A percentile compares a stretch with the other conserved stretches of the same genome.
phyloP scores from a whole-genome alignment of 768 basidiomycete species.

The Hortiboletus flavorubellus region DNA sequence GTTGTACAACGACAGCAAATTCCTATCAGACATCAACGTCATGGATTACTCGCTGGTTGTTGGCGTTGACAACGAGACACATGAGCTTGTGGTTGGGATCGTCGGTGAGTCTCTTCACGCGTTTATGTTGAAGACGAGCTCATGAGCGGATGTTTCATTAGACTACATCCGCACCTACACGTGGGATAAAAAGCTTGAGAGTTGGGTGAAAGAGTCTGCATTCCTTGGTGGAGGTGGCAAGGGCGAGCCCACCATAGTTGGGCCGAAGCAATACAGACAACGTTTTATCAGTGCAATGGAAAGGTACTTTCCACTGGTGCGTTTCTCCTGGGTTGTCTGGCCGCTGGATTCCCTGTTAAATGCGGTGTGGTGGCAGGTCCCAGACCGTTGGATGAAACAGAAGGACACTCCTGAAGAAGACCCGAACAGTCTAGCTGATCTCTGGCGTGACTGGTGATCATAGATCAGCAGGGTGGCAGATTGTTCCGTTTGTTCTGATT shows the following conservation, averaged over 20 bases:
- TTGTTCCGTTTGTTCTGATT: background rate
- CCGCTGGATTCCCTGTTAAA: background rate
- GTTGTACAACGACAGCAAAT: constrained; percentile 92
- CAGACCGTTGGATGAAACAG: constrained; percentile 91
- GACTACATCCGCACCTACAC: constrained; percentile 96
- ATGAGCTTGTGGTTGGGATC: constrained; percentile 94
- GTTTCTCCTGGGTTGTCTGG: constrained; percentile 17
- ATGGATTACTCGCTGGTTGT: constrained; percentile 98
- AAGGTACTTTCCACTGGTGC: constrained; percentile 80
- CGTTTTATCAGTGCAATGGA: constrained; percentile 88
- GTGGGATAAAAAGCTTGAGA: constrained; percentile 98
- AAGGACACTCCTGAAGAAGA: constrained; percentile 78
- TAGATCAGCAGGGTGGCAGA: background rate
- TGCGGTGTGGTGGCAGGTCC: constrained; percentile 47
- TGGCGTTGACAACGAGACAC: constrained; percentile 85
- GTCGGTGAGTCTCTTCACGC: constrained; percentile 62
- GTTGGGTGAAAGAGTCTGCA: constrained; percentile 94
- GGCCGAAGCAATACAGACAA: constrained; percentile 90
- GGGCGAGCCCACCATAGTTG: constrained; percentile 95
- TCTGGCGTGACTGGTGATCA: constrained; percentile 62
- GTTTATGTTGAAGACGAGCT: constrained; percentile 4
- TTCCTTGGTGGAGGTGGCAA: constrained; percentile 80
- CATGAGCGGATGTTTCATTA: constrained; percentile 27
- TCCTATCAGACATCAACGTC: constrained; percentile 89
- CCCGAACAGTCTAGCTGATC: constrained; percentile 47